Evolutionary conservation across 2,329 filamentous ascomycete species (phyloP), one percentile per base, ranked within the genome.

Genomic region (Pseudocercospora musae): DNA sequence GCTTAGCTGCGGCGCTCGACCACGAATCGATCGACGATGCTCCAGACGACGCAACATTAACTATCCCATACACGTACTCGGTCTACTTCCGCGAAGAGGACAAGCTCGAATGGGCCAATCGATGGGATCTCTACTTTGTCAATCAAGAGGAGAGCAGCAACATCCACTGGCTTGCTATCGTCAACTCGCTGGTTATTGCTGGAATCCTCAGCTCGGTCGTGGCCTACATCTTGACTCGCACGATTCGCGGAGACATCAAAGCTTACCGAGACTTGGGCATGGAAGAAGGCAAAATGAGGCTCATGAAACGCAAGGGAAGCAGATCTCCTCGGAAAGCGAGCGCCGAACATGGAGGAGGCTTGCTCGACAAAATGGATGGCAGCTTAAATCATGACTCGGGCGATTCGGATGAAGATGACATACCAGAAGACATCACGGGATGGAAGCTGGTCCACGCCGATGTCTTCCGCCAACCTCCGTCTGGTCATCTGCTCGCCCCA

Each of bases 381-480:
- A 84, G 81, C 57, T 78, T 76, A 68, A 86, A 82, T 7, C 60
- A 60, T 9, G 87, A 87, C 46, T 72, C 83, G 8, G 83, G 53
- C 4, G 60, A 60, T 82, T 4, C 4, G 5, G 90, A 91, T 58
- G 90, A 92, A 54, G 90, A 91, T 1, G 89, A 92, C 68, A 78
- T 84, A 0, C 75, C 91, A 6, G 92, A 96, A 71, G 92, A 96
- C 69, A 84, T 90, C 27, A 91, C 90, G 1, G 91, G 92, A 56
- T 96, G 92, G 92, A 96, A 96, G 75, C 80, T 95, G 15, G 82
- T 96, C 2, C 91, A 96, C 71, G 90, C 85, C n/a, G 92, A 96
- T 75, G 90, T 96, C 3, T 96, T 96, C 79, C 85, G 92, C 52
- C 81, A 87, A 25, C 92, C 92, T 0, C 76, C 81, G 2, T 85